These are phyloP conservation scores for Diaporthe humulicola DNA, from an alignment of 2,329 filamentous ascomycete genomes.

Conservation along the genomic window DNA sequence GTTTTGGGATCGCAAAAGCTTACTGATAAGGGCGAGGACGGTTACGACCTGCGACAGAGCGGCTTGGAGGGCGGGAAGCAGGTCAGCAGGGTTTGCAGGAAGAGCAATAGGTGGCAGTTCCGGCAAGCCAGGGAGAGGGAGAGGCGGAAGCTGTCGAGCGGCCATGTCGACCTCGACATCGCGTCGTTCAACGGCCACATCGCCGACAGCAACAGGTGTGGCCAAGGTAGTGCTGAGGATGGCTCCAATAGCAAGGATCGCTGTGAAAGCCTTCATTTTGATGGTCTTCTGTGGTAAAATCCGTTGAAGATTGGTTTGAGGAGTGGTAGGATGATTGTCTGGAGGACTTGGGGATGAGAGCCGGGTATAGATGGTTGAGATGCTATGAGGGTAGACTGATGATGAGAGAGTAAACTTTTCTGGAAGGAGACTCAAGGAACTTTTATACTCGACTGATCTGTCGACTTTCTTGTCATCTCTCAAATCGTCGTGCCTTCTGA, in stretches of 20 bases:
- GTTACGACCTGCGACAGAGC: background rate
- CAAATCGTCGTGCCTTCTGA: background rate
- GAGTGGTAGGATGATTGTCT: background rate
- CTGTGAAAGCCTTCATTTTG: conserved; percentile 1
- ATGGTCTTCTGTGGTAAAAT: background rate
- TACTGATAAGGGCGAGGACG: background rate
- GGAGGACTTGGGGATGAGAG: background rate
- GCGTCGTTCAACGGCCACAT: background rate
- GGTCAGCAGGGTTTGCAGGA: background rate
- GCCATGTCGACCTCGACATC: background rate
- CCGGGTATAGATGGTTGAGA: background rate
- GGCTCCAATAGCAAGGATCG: background rate
- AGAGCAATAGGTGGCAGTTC: background rate
- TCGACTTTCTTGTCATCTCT: background rate
- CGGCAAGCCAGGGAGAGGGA: background rate
- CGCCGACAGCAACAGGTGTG: background rate
- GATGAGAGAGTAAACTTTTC: background rate
- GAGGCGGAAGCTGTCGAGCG: background rate
- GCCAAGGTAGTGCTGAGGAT: background rate
- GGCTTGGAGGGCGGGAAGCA: background rate
- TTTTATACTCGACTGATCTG: background rate
- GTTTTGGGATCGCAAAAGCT: background rate
- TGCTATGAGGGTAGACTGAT: background rate
- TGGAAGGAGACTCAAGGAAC: too few species aligned
- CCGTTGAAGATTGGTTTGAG: background rate